phyloP scores from a whole-genome alignment of 2,329 filamentous ascomycete genomes.

The Pseudopyricularia cyperi region DNA sequence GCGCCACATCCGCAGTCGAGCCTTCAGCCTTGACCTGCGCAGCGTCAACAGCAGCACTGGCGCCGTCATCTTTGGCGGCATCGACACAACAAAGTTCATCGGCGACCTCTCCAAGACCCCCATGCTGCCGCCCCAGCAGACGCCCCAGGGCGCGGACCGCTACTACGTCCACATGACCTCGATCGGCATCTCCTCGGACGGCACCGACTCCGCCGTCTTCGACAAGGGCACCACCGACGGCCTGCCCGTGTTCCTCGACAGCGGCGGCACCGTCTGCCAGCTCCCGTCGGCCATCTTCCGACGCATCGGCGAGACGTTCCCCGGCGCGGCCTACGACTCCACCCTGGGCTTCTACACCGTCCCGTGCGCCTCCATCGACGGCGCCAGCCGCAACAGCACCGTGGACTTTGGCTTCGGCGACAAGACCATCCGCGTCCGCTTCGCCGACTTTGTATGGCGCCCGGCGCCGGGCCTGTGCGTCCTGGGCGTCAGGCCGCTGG shows the following conservation, averaged over 20 bases:
- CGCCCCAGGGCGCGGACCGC: slow-evolving; percentile 8
- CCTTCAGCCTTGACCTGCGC: slow-evolving; percentile 20
- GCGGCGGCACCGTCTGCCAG: slow-evolving; percentile 54
- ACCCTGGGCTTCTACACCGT: slow-evolving; percentile 26
- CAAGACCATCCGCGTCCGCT: slow-evolving; percentile 21
- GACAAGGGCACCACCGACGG: slow-evolving; percentile 16
- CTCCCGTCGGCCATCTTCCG: slow-evolving; percentile 44
- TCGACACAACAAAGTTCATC: slow-evolving; percentile 30
- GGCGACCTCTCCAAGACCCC: slow-evolving; percentile 18
- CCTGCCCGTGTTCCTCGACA: slow-evolving; percentile 44
- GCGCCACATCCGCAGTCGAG: slow-evolving; percentile 28
- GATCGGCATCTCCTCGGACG: slow-evolving; percentile 8
- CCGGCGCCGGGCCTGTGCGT: slow-evolving; percentile 5
- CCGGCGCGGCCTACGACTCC: slow-evolving; percentile 26
- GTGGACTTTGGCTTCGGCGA: slow-evolving; percentile 26
- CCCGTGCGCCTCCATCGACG: slow-evolving; percentile 19
- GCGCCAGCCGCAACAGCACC: slow-evolving; percentile 16
- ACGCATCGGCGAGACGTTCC: slow-evolving; percentile 28
- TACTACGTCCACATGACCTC: slow-evolving; percentile 3
- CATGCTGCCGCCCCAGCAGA: slow-evolving; percentile 14
- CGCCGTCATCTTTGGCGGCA: slow-evolving; percentile 27
- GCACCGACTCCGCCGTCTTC: slow-evolving; percentile 18
- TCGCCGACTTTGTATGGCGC: slow-evolving; percentile 22
- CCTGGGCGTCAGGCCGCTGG: slow-evolving; percentile 9
- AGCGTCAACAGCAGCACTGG: slow-evolving; percentile 9